Percentiles rank a stretch among this genome's conserved stretches.
Conservation (phyloP, 2,329 filamentous ascomycete species). For the Massarina eburnea region DNA sequence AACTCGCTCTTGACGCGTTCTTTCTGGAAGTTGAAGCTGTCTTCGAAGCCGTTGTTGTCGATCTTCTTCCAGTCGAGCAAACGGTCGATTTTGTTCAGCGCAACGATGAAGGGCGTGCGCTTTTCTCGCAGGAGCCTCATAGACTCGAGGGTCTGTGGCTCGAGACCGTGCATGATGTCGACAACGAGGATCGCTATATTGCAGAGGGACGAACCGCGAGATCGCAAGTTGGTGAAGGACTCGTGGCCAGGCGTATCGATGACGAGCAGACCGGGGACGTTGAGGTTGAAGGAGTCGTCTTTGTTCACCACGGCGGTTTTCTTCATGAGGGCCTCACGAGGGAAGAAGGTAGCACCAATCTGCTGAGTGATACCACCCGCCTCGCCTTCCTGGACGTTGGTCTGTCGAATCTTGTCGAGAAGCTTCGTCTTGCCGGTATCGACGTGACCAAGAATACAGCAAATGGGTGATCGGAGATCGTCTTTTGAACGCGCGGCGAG, state of each 20-base stretch:
- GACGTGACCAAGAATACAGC: constrained; percentile 99
- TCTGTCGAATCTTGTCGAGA: constrained; percentile 96
- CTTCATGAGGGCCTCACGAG: constrained; percentile 84
- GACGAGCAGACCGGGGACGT: constrained; percentile 92
- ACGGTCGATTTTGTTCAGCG: constrained; percentile 99
- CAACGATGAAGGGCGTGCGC: constrained; percentile 97
- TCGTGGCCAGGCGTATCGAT: constrained; percentile 99
- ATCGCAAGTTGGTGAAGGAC: constrained; percentile 98
- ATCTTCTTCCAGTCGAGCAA: constrained; percentile 99
- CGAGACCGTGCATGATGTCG: constrained; percentile 99
- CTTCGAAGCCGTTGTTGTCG: constrained; percentile 97
- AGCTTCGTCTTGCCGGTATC: constrained; percentile 99
- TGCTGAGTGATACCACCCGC: constrained; percentile 99
- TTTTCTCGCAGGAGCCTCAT: constrained; percentile 91
- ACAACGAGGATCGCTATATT: constrained; percentile 99
- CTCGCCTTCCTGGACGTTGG: constrained; percentile 98
- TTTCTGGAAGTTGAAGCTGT: constrained; percentile 85
- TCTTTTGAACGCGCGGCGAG: constrained; percentile 89
- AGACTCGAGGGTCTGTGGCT: constrained; percentile 95
- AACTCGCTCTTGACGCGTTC: constrained; percentile 95
- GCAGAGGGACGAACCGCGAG: constrained; percentile 94
- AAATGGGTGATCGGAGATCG: constrained; percentile 94
- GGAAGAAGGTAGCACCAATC: constrained; percentile 99
- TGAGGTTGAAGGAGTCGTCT: constrained; percentile 90
- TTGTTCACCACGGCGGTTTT: constrained; percentile 94